phyloP scores from a whole-genome alignment of 345 rosid species.

The Brassica nigra region DNA sequence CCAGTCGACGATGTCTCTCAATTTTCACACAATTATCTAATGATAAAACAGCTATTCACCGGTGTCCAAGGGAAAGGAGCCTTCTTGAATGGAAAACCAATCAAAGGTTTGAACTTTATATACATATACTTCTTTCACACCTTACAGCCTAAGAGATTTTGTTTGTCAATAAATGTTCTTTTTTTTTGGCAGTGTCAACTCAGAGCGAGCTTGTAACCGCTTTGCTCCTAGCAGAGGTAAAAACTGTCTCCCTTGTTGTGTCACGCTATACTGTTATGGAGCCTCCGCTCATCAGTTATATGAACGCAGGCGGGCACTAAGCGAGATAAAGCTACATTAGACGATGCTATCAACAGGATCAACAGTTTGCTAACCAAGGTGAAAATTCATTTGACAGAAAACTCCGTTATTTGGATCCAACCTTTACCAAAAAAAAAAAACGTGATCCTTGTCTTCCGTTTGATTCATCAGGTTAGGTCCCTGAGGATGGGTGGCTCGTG shows the following conservation, averaged over 20 bases:
- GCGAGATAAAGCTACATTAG: constrained; percentile 73
- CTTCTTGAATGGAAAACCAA: constrained; percentile 74
- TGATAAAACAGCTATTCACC: constrained; percentile 65
- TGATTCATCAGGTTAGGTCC: constrained; percentile 72
- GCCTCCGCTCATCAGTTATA: neutral
- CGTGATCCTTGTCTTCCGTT: constrained; percentile 16
- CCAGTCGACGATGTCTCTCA: neutral
- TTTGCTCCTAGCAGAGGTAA: constrained; percentile 89
- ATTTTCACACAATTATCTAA: neutral
- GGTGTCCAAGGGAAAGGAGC: constrained; percentile 80
- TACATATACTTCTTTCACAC: neutral
- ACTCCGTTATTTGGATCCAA: neutral
- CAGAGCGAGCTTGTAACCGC: constrained; percentile 73
- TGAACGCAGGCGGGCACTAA: constrained; percentile 71
- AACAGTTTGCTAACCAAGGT: constrained; percentile 86
- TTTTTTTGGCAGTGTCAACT: constrained; percentile 61
- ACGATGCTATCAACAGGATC: constrained; percentile 70
- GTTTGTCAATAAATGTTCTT: neutral
- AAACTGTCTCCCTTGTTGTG: constrained; percentile 12
- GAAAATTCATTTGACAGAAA: constrained; percentile 16
- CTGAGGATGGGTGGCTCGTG: constrained; percentile 94
- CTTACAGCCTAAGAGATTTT: neutral
- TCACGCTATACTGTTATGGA: neutral
- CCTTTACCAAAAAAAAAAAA: neutral
- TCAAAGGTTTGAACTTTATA: constrained; percentile 56